Evolutionary conservation across 345 rosid species (phyloP), one percentile per base, ranked within the genome.

Genomic region (Camelina laxa): DNA sequence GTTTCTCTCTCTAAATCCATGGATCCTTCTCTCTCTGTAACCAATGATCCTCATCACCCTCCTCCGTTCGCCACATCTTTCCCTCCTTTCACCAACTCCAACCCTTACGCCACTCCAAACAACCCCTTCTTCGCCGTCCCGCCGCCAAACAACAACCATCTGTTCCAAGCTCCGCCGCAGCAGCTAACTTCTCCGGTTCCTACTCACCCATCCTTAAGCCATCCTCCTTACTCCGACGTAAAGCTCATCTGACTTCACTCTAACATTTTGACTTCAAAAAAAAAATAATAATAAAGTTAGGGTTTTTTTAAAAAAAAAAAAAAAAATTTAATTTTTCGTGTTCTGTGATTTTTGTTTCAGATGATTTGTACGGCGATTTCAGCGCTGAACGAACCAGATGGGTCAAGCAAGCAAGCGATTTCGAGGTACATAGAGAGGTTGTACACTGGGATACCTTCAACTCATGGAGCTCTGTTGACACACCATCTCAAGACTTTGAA

Each of bases 331-430:
- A 10, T 22, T 8, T 1, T 2, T 24, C 27, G 64, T 47, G 36
- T 33, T 33, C 36, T 33, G 9, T 33, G 9, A 1, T 33, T 35
- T 35, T 39, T 6, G 7, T 33, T 33, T 7, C 8, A 93, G 97
- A 92, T 95, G 96, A 90, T 95, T 41, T 76, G 57, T 9, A 79
- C 86, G 21, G 99, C 98, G 64, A 89, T 95, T 44, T 65, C 83
- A 42, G 89, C 91, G 47, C 77, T 90, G 76, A 92, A 86, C 47
- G 97, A 90, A 63, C 77, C 72, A 14, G 86, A 88, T 12, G 99
- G 98, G 11, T 95, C 98, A 62, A 92, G 97, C 76, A 92, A 83
- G 85, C 77, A 83, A 68, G 92, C 97, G 0, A 95, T 95, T 47
- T 78, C 89, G 4, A 90, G 89, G 83, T 90, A 84, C 79, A 89